A percentile compares a stretch with the other conserved stretches of the same genome.
These are phyloP conservation scores for Haberlea rhodopensis DNA, from an alignment of 257 asterid species.

Conservation along the genomic window DNA sequence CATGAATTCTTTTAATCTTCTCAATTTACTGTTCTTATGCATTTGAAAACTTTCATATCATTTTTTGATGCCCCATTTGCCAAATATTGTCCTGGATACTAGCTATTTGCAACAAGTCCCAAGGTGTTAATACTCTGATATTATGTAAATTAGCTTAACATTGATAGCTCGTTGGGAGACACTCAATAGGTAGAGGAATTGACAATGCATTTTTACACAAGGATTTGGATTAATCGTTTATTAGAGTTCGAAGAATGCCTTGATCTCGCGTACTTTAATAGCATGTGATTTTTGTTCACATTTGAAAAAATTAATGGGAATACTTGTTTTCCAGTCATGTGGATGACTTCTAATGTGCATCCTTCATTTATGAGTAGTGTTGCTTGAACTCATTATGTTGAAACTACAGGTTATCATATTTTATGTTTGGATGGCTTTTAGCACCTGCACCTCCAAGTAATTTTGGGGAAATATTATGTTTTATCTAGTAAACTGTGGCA, in stretches of 20 bases:
- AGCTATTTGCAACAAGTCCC: background rate
- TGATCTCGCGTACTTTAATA: slow-evolving; percentile 2
- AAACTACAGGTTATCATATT: background rate
- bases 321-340: no score
- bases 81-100: background rate
- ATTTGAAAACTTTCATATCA: background rate
- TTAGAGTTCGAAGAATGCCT: slow-evolving; percentile 1
- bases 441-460: background rate
- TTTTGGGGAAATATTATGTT: slow-evolving; percentile 5
- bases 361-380: background rate
- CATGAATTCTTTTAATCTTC: slow-evolving; percentile 3
- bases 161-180: background rate
- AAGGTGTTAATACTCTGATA: background rate
- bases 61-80: background rate
- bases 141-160: background rate
- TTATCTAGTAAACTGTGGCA: slow-evolving; percentile 4
- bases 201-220: background rate
- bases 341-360: background rate
- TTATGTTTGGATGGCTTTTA: background rate
- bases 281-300: background rate
- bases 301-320: background rate
- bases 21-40: background rate
- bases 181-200: background rate
- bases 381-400: background rate
- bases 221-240: background rate